These are phyloP conservation scores for Coemansia sp. DNA, from an alignment of 192 early-diverging fungal genomes.

Conservation along the genomic window DNA sequence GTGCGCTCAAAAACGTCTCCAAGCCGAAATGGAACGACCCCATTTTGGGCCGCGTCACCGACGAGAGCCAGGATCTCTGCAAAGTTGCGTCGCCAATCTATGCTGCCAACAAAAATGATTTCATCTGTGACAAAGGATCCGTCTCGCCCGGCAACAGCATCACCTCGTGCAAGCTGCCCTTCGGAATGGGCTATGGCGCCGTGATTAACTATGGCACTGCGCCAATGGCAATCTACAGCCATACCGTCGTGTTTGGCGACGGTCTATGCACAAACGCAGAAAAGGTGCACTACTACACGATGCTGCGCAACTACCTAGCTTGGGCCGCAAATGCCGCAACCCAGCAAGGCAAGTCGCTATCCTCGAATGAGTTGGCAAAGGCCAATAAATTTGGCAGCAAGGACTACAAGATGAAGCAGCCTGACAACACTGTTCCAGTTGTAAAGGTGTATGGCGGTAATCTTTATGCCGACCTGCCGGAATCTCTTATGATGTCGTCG, in stretches of 20 bases:
- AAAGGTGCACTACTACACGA: slow-evolving; percentile 30
- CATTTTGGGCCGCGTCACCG: not conserved
- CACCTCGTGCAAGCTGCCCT: slow-evolving; percentile 31
- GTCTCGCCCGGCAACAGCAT: not conserved
- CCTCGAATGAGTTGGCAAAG: not conserved
- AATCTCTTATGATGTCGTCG: not conserved
- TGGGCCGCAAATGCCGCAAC: slow-evolving; percentile 11
- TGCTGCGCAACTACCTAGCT: slow-evolving; percentile 28
- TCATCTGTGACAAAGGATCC: slow-evolving; percentile 20
- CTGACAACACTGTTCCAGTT: slow-evolving; percentile 3
- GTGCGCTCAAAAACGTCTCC: slow-evolving; percentile 6
- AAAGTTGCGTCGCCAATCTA: slow-evolving; percentile 23
- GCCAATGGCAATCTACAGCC: slow-evolving; percentile 40
- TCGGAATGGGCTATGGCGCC: slow-evolving; percentile 27
- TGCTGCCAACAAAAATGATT: slow-evolving; percentile 23
- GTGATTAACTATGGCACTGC: slow-evolving; percentile 3
- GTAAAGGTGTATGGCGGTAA: slow-evolving; percentile 29
- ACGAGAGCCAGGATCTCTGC: slow-evolving; percentile 14
- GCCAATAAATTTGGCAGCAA: not conserved
- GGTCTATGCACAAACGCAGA: slow-evolving; percentile 19
- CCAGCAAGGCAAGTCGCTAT: not conserved
- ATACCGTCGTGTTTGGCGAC: slow-evolving; percentile 37
- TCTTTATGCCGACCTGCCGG: slow-evolving; percentile 19
- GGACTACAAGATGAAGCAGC: slow-evolving; percentile 12
- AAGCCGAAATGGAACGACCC: slow-evolving; percentile 15